Conservation (phyloP, 1,139 yeast genomes). For the Taiozyma sp. region DNA sequence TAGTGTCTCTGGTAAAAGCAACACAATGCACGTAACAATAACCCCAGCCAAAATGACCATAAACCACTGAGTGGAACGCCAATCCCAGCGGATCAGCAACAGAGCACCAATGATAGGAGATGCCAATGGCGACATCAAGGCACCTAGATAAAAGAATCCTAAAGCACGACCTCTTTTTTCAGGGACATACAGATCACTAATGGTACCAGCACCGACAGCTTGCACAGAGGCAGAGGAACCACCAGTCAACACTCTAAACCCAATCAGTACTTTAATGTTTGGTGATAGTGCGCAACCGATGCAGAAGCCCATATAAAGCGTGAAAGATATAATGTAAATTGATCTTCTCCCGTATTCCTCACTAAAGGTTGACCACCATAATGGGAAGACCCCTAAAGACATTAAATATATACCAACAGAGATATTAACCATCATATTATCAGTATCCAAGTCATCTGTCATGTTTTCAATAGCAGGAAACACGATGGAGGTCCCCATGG, state of each 20-base stretch:
- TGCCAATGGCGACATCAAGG: constrained; percentile 73
- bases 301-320: constrained; percentile 58
- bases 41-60: constrained; percentile 64
- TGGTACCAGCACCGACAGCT: constrained; percentile 87
- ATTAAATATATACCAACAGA: constrained; percentile 77
- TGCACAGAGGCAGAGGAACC: constrained; percentile 86
- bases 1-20: constrained; percentile 74
- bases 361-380: constrained; percentile 87
- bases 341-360: constrained; percentile 74
- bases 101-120: constrained; percentile 85
- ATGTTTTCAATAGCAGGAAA: constrained; percentile 74
- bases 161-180: constrained; percentile 74
- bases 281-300: constrained; percentile 71
- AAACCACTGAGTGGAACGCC: constrained; percentile 91
- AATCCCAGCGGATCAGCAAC: constrained; percentile 67
- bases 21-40: constrained; percentile 43
- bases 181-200: constrained; percentile 66
- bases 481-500: constrained; percentile 88
- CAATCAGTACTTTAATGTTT: constrained; percentile 57
- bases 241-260: constrained; percentile 67
- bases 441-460: constrained; percentile 48
- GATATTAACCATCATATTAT: constrained; percentile 59
- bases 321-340: constrained; percentile 65
- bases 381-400: constrained; percentile 73
- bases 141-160: constrained; percentile 80